Evolutionary conservation across 2,329 filamentous ascomycete genomes (phyloP), one percentile per base, ranked within the genome.

Genomic region (Sphaceloma murrayae): DNA sequence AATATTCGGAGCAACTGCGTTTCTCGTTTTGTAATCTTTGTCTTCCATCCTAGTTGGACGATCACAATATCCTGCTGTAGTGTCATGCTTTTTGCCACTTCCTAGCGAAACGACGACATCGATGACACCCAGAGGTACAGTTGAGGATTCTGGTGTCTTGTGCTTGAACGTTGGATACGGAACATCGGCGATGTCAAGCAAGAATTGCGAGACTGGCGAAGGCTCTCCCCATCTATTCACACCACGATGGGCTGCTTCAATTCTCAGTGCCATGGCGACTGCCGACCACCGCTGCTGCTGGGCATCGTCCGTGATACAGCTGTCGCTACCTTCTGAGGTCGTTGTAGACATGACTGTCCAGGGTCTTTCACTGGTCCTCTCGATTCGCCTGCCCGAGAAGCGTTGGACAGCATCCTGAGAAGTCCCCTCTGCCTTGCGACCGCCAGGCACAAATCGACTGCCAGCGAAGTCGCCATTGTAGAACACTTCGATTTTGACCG

Each of bases 401-500:
- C 49, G 34, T 17, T 55, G 34, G 16, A 34, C 22, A 16, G 50
- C 47, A n/a, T 52, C 45, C 8, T 8, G 22, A 47, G 13, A 46
- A 33, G 32, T 48, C 33, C 14, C 45, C 38, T 40, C 45, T 16
- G 13, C 32, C 30, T 13, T 46, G 36, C 18, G 33, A 27, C 18
- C 55, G 50, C 16, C 42, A 6, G 58, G 50, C 7, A 62, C 38
- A 17, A 59, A 52, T 4, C 50, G 47, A 26, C 58, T 62, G n/a
- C 52, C 56, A 3, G 59, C 58, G 5, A 70, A 56, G 21, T 61
- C 53, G 27, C 69, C 68, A 45, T 72, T 71, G 52, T 68, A 56
- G 50, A 67, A 65, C 3, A 71, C 60, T n/a, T 70, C 67, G 32
- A 70, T 59, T 51, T 67, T 69, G 40, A 70, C 47, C 24, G 66